Evolutionary conservation across 2,329 filamentous ascomycete species (phyloP).

Genomic region (Colletotrichum sp.): DNA sequence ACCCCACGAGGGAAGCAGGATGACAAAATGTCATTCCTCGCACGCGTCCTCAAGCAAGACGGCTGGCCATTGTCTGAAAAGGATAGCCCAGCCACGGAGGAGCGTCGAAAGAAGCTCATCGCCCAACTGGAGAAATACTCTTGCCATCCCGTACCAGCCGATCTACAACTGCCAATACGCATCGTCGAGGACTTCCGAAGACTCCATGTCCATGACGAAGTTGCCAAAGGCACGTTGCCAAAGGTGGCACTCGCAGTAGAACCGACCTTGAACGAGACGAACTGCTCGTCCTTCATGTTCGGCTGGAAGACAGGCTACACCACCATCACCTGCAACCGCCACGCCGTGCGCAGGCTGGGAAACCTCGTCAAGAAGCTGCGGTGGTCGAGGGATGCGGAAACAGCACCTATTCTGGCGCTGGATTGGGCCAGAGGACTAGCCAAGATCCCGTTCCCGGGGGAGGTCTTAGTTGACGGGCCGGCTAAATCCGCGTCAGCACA

Average conservation of each 20-base stretch:
- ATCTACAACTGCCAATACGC: conserved; percentile 39
- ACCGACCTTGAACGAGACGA: conserved; percentile 36
- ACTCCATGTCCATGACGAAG: conserved; percentile 20
- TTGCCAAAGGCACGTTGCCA: conserved; percentile 29
- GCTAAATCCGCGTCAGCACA: background rate
- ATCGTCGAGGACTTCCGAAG: conserved; percentile 28
- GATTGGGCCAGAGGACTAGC: conserved; percentile 14
- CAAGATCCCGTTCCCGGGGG: conserved; percentile 7
- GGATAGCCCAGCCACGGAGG: background rate
- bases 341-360: background rate
- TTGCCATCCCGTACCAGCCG: conserved; percentile 31
- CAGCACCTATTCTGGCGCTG: background rate
- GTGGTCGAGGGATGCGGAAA: conserved; percentile 7
- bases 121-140: conserved; percentile 37
- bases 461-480: conserved; percentile 2
- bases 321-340: conserved; percentile 41
- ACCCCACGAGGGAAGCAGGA: background rate
- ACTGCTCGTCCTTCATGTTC: conserved; percentile 43
- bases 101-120: conserved; percentile 22
- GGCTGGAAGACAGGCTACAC: conserved; percentile 38
- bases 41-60: background rate
- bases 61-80: background rate
- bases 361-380: conserved; percentile 15
- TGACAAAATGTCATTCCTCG: background rate
- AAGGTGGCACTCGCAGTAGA: conserved; percentile 32